Evolutionary conservation across 495 filamentous ascomycete species (phyloP), one percentile per base, ranked within the genome.

Genomic region (Aspergillus diversus): DNA sequence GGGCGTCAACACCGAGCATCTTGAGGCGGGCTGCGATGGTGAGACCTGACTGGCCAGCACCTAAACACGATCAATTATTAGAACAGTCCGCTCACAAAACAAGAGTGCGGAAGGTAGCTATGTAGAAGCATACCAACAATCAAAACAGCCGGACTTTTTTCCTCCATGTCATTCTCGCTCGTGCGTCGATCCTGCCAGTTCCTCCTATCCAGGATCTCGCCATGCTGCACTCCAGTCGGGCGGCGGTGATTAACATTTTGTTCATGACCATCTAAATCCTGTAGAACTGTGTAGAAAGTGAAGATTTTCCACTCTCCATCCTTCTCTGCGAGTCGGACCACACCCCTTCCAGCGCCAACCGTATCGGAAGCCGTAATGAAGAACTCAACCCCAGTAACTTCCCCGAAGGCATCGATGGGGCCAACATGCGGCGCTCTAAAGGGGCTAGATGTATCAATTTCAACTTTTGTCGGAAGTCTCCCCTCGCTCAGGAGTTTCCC

Each of bases 11-110:
- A 33, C 80, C 72, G n/a, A 93, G 81, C 81, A 89, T 86, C 69
- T 92, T 88, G 21, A 93, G 81, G 11, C 90, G 83, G 8, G 90
- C 91, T n/a, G 84, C 82, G 13, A 81, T 77, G 0, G 84, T 86
- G 11, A 94, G 81, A 13, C 81, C 81, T 11, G 76, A 73, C 70
- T 84, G 81, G 7, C 81, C 81, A 43, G 80, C 80, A 60, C 80
- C 80, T 76, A 17, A 48, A 12, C n/a, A 13, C 27, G 16, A 39
- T n/a, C n/a, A 13, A 33, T 9, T 7, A 16, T 46, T 62, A 17
- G 35, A 51, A 54, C 27, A 59, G 49, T 32, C 16, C n/a, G 5
- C 15, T 3, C 34, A 6, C 12, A 17, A 11, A 12, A 49, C 6
- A 32, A 2, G 6, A 33, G 35, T 6, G 11, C 5, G 34, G 32